Percentiles rank a stretch among this genome's conserved stretches.
These are phyloP conservation scores for Selaginella moellendorffii DNA, from an alignment of 75 land plant genomes.

Conservation along the genomic window DNA sequence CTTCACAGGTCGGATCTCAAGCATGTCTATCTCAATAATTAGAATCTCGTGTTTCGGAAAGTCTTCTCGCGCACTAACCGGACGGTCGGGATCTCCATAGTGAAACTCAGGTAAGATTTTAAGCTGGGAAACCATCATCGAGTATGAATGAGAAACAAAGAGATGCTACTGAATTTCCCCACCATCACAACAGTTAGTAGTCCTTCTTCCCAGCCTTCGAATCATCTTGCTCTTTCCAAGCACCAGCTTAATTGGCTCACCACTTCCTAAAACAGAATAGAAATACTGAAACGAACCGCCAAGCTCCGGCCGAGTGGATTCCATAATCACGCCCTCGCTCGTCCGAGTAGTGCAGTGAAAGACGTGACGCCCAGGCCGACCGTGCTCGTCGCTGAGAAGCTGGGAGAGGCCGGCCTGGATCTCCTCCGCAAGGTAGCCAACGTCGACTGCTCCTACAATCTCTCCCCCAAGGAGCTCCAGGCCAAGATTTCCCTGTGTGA, in stretches of 20 bases:
- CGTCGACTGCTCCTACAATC: too few species aligned
- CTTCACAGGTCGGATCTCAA: conserved; percentile 71
- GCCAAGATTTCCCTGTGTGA: conserved; percentile 85
- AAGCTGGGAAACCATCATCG: conserved; percentile 34
- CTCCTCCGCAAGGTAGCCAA: too few species aligned
- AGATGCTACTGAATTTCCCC: neutral
- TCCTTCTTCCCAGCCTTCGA: conserved; percentile 74
- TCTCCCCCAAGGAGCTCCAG: conserved; percentile 60
- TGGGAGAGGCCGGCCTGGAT: too few species aligned
- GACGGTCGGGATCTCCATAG: conserved; percentile 80
- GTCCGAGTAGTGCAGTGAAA: too few species aligned
- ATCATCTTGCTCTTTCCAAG: conserved; percentile 95
- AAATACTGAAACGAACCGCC: conserved; percentile 26
- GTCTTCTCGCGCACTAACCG: conserved; percentile 40
- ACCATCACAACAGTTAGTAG: conserved; percentile 94
- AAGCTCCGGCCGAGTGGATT: too few species aligned
- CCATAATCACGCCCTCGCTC: too few species aligned
- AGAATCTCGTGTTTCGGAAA: conserved; percentile 76
- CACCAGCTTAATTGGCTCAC: conserved; percentile 51
- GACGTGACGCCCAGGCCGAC: too few species aligned
- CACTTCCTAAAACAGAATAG: conserved; percentile 43
- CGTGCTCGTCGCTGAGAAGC: too few species aligned
- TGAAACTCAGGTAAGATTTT: conserved; percentile 79
- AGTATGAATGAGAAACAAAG: neutral
- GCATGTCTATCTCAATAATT: conserved; percentile 86